Conservation (phyloP, 1,284 basidiomycete genomes). For the Puccinia novopanici region DNA sequence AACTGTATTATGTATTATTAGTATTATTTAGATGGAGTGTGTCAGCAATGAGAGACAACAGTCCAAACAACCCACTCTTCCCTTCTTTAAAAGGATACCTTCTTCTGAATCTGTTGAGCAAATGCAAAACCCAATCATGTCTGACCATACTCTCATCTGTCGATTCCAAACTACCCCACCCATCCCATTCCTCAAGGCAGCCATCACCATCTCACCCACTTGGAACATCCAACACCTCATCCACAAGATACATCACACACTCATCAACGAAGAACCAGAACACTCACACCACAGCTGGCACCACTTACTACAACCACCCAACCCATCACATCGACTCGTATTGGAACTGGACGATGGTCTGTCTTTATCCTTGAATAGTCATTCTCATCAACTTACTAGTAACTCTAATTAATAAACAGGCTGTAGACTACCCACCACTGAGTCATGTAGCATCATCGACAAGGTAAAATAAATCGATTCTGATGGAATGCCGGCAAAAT, state of each 20-base stretch:
- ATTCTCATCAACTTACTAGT: background rate
- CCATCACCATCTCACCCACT: background rate
- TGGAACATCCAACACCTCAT: background rate
- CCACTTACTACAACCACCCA: background rate
- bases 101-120: no score
- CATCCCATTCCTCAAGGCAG: conserved; percentile 4
- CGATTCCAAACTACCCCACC: conserved; percentile 29
- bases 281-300: background rate
- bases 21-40: no score
- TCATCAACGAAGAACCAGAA: conserved; percentile 11
- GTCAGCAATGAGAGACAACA: no score
- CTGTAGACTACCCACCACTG: conserved; percentile 1
- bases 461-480: no score
- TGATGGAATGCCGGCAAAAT: no score
- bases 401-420: background rate
- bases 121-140: no score
- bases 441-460: conserved; percentile 15
- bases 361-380: background rate
- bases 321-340: conserved; percentile 16
- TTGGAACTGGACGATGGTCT: conserved; percentile 31
- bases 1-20: background rate
- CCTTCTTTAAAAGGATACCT: no score
- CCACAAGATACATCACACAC: conserved; percentile 12
- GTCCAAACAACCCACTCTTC: background rate
- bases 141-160: background rate